These are phyloP conservation scores for Taxillus chinensis DNA, from an alignment of 164 flowering plant species.

Conservation along the genomic window DNA sequence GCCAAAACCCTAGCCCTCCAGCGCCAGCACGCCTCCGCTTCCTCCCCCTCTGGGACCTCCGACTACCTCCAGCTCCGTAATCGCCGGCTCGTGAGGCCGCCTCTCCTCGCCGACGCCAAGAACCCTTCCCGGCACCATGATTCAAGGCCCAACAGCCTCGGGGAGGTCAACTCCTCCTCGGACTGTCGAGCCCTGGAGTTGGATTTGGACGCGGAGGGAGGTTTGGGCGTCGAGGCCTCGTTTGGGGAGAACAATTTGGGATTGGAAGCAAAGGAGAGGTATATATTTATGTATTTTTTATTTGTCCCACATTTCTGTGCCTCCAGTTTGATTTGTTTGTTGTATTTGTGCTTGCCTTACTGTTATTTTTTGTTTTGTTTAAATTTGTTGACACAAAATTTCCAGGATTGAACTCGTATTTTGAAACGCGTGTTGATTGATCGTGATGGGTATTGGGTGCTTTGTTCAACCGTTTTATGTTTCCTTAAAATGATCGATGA, in stretches of 20 bases:
- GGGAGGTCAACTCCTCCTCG: conserved; percentile 19
- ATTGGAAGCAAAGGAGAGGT: conserved; percentile 58
- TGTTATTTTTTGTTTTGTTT: too few relatives aligned
- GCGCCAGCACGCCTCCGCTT: conserved; percentile 15
- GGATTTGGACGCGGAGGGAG: conserved; percentile 9
- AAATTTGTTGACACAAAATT: too few relatives aligned
- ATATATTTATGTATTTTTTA: background rate
- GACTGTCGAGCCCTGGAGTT: background rate
- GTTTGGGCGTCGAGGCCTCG: conserved; percentile 34
- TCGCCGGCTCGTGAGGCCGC: conserved; percentile 55
- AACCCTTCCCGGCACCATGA: conserved; percentile 4
- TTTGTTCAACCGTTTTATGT: too few relatives aligned
- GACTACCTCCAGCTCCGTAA: conserved; percentile 74
- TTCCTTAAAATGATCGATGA: too few relatives aligned
- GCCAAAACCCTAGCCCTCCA: conserved; percentile 78
- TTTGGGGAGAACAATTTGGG: conserved; percentile 63
- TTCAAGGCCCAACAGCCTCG: conserved; percentile 15
- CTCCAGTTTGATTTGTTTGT: too few relatives aligned
- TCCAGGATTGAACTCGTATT: too few relatives aligned
- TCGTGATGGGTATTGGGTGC: too few relatives aligned
- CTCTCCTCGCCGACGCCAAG: conserved; percentile 9
- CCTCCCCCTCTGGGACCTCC: conserved; percentile 11
- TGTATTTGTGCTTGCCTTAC: too few relatives aligned
- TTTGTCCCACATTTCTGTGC: background rate
- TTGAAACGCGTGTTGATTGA: too few relatives aligned